Percentiles rank a stretch among this genome's conserved stretches.
Evolutionary conservation across 2,329 filamentous ascomycete species (phyloP).

Genomic region (Delphinella strobiligena): DNA sequence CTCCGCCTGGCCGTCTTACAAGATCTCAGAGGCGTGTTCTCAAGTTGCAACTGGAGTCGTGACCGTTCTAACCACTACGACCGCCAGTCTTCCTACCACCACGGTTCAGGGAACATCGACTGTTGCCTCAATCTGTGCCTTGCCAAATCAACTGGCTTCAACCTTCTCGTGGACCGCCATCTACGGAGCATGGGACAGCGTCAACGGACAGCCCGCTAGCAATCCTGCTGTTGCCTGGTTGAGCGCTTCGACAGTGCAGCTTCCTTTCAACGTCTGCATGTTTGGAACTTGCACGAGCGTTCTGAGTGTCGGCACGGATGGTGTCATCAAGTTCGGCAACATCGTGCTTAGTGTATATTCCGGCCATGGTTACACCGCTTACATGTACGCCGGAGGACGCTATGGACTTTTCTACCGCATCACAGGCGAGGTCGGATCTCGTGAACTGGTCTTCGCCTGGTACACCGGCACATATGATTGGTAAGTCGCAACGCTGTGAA

Average conservation of each 20-base stretch:
- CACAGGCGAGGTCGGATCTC: not conserved
- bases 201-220: not conserved
- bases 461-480: too few relatives aligned
- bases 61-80: conserved; percentile 1
- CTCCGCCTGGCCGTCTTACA: conserved; percentile 2
- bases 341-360: not conserved
- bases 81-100: not conserved
- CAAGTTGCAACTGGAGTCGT: conserved; percentile 8
- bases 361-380: not conserved
- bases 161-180: not conserved
- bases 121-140: not conserved
- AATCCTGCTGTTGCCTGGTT: not conserved
- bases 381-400: not conserved
- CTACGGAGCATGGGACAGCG: not conserved
- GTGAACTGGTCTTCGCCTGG: not conserved
- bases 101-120: not conserved
- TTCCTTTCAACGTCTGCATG: not conserved
- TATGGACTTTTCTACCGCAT: conserved; percentile 1
- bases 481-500: too few relatives aligned
- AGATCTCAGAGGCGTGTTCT: conserved; percentile 10
- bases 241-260: not conserved
- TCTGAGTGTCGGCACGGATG: not conserved
- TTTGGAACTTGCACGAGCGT: not conserved
- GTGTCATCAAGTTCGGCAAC: not conserved
- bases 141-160: not conserved